phyloP scores from a whole-genome alignment of 1,284 basidiomycete species.

The Trichosporon asahii region DNA sequence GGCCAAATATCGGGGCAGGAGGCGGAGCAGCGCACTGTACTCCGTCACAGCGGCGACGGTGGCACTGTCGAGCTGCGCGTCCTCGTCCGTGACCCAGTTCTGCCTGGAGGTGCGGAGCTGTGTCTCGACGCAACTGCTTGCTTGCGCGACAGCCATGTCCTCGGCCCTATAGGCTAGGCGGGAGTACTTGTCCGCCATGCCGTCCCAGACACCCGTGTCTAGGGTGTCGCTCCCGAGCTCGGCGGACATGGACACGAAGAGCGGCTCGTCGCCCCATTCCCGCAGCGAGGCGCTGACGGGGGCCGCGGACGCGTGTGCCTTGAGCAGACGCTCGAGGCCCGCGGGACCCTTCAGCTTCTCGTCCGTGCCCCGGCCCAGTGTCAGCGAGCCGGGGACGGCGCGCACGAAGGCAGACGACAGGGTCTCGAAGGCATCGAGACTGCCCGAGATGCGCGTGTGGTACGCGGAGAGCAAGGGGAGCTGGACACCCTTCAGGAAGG shows the following conservation, averaged over 20 bases:
- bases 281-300: constrained; percentile 67
- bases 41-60: constrained; percentile 68
- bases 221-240: constrained; percentile 59
- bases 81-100: constrained; percentile 2
- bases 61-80: constrained; percentile 56
- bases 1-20: constrained; percentile 63
- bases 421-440: constrained; percentile 88
- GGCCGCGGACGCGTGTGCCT: constrained; percentile 73
- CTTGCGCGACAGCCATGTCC: constrained; percentile 75
- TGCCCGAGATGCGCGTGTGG: constrained; percentile 69
- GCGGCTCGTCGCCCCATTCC: constrained; percentile 84
- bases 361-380: background rate
- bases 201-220: constrained; percentile 61
- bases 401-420: constrained; percentile 81
- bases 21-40: constrained; percentile 67
- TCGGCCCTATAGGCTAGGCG: constrained; percentile 68
- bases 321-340: constrained; percentile 73
- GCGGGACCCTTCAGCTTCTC: constrained; percentile 64
- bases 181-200: constrained; percentile 63
- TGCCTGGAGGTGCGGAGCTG: constrained; percentile 58
- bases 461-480: constrained; percentile 74
- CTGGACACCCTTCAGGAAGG: constrained; percentile 80
- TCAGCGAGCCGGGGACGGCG: constrained; percentile 81
- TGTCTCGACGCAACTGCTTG: constrained; percentile 71
- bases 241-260: constrained; percentile 81